A percentile compares a stretch with the other conserved stretches of the same genome.
Evolutionary conservation across 805 yeast species (phyloP).

Genomic region (Spathaspora passalidarum): DNA sequence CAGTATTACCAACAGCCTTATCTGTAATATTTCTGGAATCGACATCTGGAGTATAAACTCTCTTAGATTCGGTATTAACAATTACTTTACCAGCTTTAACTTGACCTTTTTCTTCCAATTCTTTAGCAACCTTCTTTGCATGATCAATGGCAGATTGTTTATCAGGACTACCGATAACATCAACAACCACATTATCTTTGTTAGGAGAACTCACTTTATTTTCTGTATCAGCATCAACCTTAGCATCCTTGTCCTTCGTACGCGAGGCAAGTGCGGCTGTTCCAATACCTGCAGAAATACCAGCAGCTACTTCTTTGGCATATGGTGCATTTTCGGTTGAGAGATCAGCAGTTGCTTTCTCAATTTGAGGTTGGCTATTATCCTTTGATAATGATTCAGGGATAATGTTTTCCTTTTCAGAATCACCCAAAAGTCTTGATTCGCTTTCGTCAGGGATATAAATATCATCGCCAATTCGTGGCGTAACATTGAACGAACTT

Average conservation of each 20-base stretch:
- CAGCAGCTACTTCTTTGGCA: background rate
- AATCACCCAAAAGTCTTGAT: background rate
- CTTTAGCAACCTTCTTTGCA: constrained; percentile 30
- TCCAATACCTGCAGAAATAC: background rate
- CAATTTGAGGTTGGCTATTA: background rate
- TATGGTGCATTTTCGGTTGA: background rate
- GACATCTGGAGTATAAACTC: constrained; percentile 22
- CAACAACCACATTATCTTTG: constrained; percentile 21
- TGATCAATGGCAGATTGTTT: constrained; percentile 25
- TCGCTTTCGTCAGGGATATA: background rate
- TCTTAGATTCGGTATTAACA: constrained; percentile 31
- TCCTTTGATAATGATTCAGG: background rate
- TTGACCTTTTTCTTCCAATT: constrained; percentile 27
- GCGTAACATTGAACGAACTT: constrained; percentile 2
- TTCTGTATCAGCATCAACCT: background rate
- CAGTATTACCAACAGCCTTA: background rate
- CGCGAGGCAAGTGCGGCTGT: background rate
- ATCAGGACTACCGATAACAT: constrained; percentile 34
- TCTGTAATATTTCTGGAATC: background rate
- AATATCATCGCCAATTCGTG: background rate
- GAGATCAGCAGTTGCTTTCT: background rate
- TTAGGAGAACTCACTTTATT: no score
- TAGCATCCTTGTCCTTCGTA: background rate
- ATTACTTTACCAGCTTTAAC: constrained; percentile 28
- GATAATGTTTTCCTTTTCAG: background rate